These are phyloP conservation scores for Phytophthora idaei DNA, from an alignment of 352 stramenopile species.

Conservation along the genomic window DNA sequence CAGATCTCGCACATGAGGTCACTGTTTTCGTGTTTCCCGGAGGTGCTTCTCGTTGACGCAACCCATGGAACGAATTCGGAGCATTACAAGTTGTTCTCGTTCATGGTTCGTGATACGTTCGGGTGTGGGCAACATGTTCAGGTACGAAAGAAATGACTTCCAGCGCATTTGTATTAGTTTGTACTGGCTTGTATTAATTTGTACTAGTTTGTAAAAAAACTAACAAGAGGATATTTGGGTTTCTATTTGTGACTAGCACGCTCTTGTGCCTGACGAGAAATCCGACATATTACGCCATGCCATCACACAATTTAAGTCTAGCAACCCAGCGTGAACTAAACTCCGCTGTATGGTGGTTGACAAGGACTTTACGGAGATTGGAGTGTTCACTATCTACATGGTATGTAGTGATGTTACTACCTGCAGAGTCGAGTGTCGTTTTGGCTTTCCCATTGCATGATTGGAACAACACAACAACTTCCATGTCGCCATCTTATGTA, in stretches of 20 bases:
- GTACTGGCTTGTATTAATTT: neutral
- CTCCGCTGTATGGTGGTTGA: slow-evolving; percentile 4
- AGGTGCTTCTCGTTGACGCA: neutral
- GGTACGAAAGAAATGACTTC: neutral
- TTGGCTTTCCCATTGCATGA: neutral
- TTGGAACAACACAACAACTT: neutral
- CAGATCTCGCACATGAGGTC: neutral
- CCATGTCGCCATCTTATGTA: neutral
- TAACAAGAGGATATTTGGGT: too few species aligned
- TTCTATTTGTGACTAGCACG: neutral
- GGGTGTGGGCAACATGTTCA: slow-evolving; percentile 11
- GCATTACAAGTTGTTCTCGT: slow-evolving; percentile 17
- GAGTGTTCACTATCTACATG: neutral
- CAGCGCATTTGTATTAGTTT: neutral
- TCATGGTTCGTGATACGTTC: slow-evolving; percentile 17
- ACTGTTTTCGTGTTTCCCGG: neutral
- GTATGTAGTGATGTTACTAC: neutral
- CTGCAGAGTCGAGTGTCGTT: neutral
- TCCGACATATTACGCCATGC: neutral
- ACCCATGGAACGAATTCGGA: slow-evolving; percentile 14
- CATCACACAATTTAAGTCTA: slow-evolving; percentile 4
- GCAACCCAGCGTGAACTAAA: neutral
- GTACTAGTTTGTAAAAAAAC: neutral
- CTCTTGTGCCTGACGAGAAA: neutral
- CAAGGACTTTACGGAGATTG: slow-evolving; percentile 25